phyloP scores from a whole-genome alignment of 2,329 filamentous ascomycete genomes.

The Lasiodiplodia theobromae region DNA sequence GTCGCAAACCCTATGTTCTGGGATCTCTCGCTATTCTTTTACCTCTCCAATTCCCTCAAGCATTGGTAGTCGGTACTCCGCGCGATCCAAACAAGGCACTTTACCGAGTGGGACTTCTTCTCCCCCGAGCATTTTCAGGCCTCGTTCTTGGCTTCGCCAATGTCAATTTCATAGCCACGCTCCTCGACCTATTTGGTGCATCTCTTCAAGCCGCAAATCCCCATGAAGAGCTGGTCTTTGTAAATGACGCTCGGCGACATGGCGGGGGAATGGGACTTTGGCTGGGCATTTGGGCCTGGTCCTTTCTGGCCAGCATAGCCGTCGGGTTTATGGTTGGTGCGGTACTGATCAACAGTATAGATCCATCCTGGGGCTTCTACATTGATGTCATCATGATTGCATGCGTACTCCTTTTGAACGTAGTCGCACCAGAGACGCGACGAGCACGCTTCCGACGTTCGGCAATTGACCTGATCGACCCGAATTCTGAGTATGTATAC shows the following conservation, averaged over 20 bases:
- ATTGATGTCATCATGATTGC: constrained; percentile 73
- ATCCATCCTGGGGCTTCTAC: constrained; percentile 79
- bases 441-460: constrained; percentile 73
- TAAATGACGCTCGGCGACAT: constrained; percentile 73
- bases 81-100: constrained; percentile 48
- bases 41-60: constrained; percentile 78
- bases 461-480: constrained; percentile 58
- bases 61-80: constrained; percentile 62
- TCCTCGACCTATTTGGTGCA: constrained; percentile 78
- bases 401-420: constrained; percentile 71
- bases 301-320: constrained; percentile 73
- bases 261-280: constrained; percentile 82
- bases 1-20: constrained; percentile 79
- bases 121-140: constrained; percentile 71
- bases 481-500: constrained; percentile 55
- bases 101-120: constrained; percentile 68
- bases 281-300: constrained; percentile 79
- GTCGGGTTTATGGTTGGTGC: constrained; percentile 77
- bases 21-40: constrained; percentile 72
- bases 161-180: constrained; percentile 75
- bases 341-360: constrained; percentile 68
- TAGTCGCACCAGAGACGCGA: constrained; percentile 74
- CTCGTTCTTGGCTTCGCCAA: constrained; percentile 75
- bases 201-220: constrained; percentile 76
- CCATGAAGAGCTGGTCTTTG: constrained; percentile 73